Base-by-base conservation (phyloP, 2,329 filamentous ascomycete genomes). In the Rhynchosporium secalis region DNA sequence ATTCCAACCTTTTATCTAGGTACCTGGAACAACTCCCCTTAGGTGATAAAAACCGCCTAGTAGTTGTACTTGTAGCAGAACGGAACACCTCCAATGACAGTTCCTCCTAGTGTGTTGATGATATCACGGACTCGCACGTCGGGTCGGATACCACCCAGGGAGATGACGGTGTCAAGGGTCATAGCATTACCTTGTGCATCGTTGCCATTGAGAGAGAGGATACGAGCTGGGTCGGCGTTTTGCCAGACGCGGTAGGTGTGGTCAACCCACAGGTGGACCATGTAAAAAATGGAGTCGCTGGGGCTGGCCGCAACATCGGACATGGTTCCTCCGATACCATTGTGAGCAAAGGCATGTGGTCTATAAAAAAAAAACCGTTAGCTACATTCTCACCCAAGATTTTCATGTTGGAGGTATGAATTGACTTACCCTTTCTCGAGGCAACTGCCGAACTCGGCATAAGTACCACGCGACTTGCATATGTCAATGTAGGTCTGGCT, bases 21-120 rank as follows among this genome's bases (percentile, higher is more conserved):
- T 41, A 54, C 20, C 33, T 41, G 13, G n/a, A 52, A 28, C n/a
- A 8, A 10, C 20, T 29, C 51, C 10, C 20, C 51, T 20, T 41
- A 41, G 51, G 51, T 54, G 51, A 54, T 41, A 40, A 54, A 54
- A 36, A 54, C 36, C 51, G 51, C 54, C 56, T 65, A 65, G 38
- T 65, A 65, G 28, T 48, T 62, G 48, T 65, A 65, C 43, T 31
- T 47, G 31, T 65, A 65, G 41, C 63, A 65, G 52, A 65, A 65
- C 4, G 58, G 29, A 7, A 48, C 52, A 15, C 48, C 58, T 2
- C 29, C 60, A 38, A 65, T 65, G 6, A 48, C 20, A 10, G 48
- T 40, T 10, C 63, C 63, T n/a, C 60, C 41, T 5, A 62, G 43
- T 6, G 63, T 65, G 48, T 65, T 60, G 43, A 65, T 60, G 12